Conservation (phyloP, 1,284 basidiomycete species). For the Trametes polyzona region DNA sequence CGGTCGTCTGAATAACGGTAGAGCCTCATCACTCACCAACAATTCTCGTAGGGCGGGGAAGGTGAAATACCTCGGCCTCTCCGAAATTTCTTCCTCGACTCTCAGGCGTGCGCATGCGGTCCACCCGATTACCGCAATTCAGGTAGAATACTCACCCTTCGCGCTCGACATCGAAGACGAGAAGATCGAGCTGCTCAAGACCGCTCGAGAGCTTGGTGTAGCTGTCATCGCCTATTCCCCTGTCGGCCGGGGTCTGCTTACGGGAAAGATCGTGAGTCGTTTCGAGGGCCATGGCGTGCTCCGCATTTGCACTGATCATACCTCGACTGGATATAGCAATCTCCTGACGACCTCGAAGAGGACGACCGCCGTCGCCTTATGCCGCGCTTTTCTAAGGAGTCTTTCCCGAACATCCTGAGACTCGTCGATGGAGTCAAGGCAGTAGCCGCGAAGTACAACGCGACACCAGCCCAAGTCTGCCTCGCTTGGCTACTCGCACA, state of each 20-base stretch:
- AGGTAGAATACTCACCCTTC: conserved; percentile 52
- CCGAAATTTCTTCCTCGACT: conserved; percentile 46
- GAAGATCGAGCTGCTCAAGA: conserved; percentile 32
- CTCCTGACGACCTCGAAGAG: conserved; percentile 52
- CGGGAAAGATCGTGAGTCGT: conserved; percentile 53
- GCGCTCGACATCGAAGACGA: conserved; percentile 39
- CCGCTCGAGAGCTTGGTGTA: conserved; percentile 37
- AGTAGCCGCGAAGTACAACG: conserved; percentile 38
- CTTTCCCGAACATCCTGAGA: conserved; percentile 49
- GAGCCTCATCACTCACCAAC: not conserved
- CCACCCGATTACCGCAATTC: conserved; percentile 44
- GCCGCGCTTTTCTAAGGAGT: conserved; percentile 46
- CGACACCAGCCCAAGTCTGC: conserved; percentile 45
- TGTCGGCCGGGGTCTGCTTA: conserved; percentile 52
- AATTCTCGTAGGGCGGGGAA: conserved; percentile 39
- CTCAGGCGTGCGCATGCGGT: conserved; percentile 47
- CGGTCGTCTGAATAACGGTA: not conserved
- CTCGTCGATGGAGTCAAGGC: conserved; percentile 42
- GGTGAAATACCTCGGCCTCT: conserved; percentile 46
- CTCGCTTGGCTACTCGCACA: conserved; percentile 48
- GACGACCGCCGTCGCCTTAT: conserved; percentile 48
- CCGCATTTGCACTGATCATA: not conserved
- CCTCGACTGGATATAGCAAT: not conserved
- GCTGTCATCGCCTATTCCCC: conserved; percentile 47
- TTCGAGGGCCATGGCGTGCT: not conserved